Conservation (phyloP, 1,284 basidiomycete genomes). For the Volvariella surrecta region DNA sequence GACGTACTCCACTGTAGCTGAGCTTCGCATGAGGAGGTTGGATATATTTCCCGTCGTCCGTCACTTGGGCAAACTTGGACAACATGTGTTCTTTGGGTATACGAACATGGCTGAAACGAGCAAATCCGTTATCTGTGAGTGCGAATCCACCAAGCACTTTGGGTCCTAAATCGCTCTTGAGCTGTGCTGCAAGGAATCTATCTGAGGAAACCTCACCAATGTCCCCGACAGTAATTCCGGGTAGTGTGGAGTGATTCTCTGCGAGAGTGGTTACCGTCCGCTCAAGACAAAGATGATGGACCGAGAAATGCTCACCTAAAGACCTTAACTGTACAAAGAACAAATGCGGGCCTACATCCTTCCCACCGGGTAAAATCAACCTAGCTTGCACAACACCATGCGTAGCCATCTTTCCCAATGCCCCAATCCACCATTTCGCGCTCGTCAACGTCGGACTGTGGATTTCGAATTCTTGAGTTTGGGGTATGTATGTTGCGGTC, state of each 20-base stretch:
- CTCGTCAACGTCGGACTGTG: constrained; percentile 72
- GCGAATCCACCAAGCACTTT: constrained; percentile 51
- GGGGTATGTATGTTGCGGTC: constrained; percentile 65
- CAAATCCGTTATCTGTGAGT: constrained; percentile 65
- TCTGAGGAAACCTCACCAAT: no score
- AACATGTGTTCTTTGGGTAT: constrained; percentile 74
- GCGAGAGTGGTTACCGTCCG: neutral
- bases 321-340: constrained; percentile 68
- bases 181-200: neutral
- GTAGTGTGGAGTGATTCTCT: constrained; percentile 54
- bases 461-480: constrained; percentile 66
- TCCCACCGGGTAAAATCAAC: constrained; percentile 55
- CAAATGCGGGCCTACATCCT: constrained; percentile 67
- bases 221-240: constrained; percentile 68
- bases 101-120: constrained; percentile 61
- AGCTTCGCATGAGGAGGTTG: constrained; percentile 68
- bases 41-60: constrained; percentile 58
- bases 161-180: constrained; percentile 34
- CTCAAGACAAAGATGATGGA: neutral
- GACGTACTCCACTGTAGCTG: constrained; percentile 67
- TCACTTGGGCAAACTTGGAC: constrained; percentile 65
- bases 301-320: constrained; percentile 28
- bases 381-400: constrained; percentile 77
- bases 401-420: constrained; percentile 63
- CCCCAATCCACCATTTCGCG: constrained; percentile 82